phyloP scores from a whole-genome alignment of 768 basidiomycete species.

The Asterophora parasitica region DNA sequence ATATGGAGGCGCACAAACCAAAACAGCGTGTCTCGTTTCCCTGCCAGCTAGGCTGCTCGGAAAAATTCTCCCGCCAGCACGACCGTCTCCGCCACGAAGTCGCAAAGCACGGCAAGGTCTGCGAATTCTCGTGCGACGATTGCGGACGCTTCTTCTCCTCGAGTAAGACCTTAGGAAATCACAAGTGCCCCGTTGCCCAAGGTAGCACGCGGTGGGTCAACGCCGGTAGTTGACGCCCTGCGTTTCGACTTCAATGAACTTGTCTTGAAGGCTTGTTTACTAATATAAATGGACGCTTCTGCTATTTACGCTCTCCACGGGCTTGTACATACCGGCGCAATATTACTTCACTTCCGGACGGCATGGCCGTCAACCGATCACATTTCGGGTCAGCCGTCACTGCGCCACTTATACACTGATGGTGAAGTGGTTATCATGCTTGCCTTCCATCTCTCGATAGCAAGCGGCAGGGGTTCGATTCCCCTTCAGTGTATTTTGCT shows the following conservation, averaged over 20 bases:
- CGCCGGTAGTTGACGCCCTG: conserved; percentile 15
- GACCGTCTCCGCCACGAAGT: conserved; percentile 56
- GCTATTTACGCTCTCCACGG: background rate
- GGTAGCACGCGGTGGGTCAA: conserved; percentile 47
- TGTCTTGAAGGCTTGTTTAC: background rate
- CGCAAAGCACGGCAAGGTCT: conserved; percentile 51
- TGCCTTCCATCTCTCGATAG: conserved; percentile 60
- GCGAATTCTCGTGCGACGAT: conserved; percentile 47
- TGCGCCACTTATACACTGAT: conserved; percentile 48
- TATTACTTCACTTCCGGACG: too few relatives aligned
- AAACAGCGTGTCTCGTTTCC: conserved; percentile 44
- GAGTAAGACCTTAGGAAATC: conserved; percentile 47
- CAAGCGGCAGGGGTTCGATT: conserved; percentile 20
- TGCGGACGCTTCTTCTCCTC: conserved; percentile 53
- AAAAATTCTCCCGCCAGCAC: conserved; percentile 53
- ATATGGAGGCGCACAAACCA: conserved; percentile 51
- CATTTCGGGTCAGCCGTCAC: too few relatives aligned
- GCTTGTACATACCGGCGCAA: background rate
- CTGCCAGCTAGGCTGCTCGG: conserved; percentile 50
- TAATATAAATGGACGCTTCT: background rate
- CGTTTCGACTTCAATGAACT: background rate
- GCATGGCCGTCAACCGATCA: too few relatives aligned
- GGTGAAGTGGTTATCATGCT: conserved; percentile 94
- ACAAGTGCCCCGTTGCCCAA: conserved; percentile 50
- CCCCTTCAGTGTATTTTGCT: conserved; percentile 16